Evolutionary conservation across 1,284 basidiomycete species (phyloP).

Genomic region (Ceratobasidium sp.): DNA sequence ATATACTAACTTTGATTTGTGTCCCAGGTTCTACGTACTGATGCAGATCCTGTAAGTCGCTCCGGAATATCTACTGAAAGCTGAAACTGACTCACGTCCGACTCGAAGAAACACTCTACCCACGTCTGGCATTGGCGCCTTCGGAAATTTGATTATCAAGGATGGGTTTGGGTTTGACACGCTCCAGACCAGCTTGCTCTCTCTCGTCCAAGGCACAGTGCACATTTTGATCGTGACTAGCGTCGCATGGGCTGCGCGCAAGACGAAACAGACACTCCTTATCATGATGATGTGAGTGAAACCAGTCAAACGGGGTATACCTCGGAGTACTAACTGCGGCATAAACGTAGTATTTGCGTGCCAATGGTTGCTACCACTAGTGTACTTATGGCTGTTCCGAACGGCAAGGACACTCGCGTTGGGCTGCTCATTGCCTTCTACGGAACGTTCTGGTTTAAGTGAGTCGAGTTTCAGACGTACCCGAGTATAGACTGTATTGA

Average conservation of each 20-base stretch:
- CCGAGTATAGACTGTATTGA: conserved; percentile 6
- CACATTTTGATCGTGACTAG: conserved; percentile 43
- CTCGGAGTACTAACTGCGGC: not conserved
- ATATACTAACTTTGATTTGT: not conserved
- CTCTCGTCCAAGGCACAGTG: conserved; percentile 42
- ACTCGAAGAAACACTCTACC: conserved; percentile 30
- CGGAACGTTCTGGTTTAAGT: conserved; percentile 43
- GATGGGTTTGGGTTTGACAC: conserved; percentile 40
- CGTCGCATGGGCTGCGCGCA: conserved; percentile 37
- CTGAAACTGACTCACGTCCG: not conserved
- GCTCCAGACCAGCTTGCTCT: conserved; percentile 44
- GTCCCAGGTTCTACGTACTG: conserved; percentile 34
- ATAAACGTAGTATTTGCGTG: conserved; percentile 27
- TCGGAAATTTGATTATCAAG: conserved; percentile 40
- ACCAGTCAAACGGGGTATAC: not conserved
- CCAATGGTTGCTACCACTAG: conserved; percentile 44
- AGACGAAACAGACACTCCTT: conserved; percentile 40
- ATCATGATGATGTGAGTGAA: conserved; percentile 40
- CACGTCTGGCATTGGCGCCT: conserved; percentile 43
- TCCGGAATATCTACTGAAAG: not conserved
- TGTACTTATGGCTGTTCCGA: conserved; percentile 44
- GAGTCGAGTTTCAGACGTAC: not conserved
- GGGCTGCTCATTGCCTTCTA: conserved; percentile 40
- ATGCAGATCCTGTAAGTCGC: conserved; percentile 30
- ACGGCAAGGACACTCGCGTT: conserved; percentile 33